phyloP scores from a whole-genome alignment of 177 flowering plant species.

The Telopea speciosissima region DNA sequence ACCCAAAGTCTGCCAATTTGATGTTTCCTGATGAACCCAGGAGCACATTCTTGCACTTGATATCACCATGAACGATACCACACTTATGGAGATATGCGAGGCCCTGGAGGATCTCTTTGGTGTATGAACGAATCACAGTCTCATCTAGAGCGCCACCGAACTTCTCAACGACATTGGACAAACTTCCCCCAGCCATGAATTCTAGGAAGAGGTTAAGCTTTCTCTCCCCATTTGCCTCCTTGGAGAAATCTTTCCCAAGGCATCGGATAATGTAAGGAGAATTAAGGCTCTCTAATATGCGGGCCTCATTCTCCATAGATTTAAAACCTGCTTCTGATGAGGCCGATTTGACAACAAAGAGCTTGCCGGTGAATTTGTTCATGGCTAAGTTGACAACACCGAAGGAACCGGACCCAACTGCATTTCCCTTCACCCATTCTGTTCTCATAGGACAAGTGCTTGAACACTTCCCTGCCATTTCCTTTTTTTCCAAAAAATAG shows the following conservation, averaged over 20 bases:
- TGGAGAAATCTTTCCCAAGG: constrained; percentile 29
- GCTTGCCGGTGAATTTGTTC: constrained; percentile 35
- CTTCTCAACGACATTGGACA: constrained; percentile 32
- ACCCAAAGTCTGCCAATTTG: constrained; percentile 65
- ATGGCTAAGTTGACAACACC: constrained; percentile 46
- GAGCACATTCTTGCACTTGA: constrained; percentile 63
- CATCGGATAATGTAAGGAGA: constrained; percentile 49
- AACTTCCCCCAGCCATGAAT: constrained; percentile 55
- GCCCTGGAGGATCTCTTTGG: constrained; percentile 48
- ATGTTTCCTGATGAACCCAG: constrained; percentile 34
- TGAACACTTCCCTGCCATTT: constrained; percentile 22
- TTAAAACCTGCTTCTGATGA: constrained; percentile 14
- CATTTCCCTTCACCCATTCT: constrained; percentile 48
- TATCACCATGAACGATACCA: constrained; percentile 62
- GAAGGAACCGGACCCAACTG: constrained; percentile 47
- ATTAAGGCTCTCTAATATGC: constrained; percentile 32
- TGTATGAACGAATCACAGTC: constrained; percentile 35
- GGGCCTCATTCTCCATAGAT: constrained; percentile 38
- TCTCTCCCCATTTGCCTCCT: constrained; percentile 18
- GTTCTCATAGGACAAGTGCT: constrained; percentile 12
- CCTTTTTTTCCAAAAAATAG: neutral
- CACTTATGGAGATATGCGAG: constrained; percentile 41
- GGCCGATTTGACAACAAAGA: constrained; percentile 51
- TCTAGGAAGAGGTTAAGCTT: constrained; percentile 50
- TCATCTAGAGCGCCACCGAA: constrained; percentile 47